These are phyloP conservation scores for Geotrichum europaeum DNA, from an alignment of 1,139 yeast genomes.

Conservation along the genomic window DNA sequence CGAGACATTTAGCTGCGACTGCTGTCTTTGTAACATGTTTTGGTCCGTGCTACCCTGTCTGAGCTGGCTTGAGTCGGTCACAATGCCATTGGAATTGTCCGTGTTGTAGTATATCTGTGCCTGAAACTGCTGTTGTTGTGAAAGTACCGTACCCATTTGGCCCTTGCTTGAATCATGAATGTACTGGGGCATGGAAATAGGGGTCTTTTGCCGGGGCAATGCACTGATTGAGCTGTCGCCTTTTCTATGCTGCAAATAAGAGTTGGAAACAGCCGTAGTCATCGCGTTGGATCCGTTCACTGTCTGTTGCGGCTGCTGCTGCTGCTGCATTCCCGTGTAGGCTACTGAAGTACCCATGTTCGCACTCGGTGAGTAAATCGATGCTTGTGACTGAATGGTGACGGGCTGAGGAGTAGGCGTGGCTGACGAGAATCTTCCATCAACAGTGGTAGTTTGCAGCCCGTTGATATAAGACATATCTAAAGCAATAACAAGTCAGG, in stretches of 20 bases:
- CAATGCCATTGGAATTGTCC: not conserved
- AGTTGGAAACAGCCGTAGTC: not conserved
- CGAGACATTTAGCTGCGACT: slow-evolving; percentile 2
- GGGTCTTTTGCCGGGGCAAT: slow-evolving; percentile 5
- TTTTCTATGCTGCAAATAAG: slow-evolving; percentile 1
- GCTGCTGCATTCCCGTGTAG: not conserved
- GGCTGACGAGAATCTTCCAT: slow-evolving; percentile 2
- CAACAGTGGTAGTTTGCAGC: not conserved
- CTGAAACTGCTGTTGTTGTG: slow-evolving; percentile 2
- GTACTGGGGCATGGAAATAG: slow-evolving; percentile 1
- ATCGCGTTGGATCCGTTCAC: not conserved
- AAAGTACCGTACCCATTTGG: not conserved
- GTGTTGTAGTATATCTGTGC: not conserved
- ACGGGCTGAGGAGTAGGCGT: not conserved
- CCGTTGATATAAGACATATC: slow-evolving; percentile 5
- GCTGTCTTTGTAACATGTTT: slow-evolving; percentile 4
- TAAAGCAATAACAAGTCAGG: not conserved
- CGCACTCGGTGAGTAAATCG: not conserved
- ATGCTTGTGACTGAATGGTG: not conserved
- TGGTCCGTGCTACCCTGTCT: not conserved
- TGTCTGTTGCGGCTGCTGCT: not conserved
- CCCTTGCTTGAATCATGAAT: not conserved
- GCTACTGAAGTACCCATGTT: not conserved
- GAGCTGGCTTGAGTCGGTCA: not conserved
- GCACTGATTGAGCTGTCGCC: not conserved